Evolutionary conservation across 371 early-diverging fungal species (phyloP).

Genomic region (Chytridium lagenaria): DNA sequence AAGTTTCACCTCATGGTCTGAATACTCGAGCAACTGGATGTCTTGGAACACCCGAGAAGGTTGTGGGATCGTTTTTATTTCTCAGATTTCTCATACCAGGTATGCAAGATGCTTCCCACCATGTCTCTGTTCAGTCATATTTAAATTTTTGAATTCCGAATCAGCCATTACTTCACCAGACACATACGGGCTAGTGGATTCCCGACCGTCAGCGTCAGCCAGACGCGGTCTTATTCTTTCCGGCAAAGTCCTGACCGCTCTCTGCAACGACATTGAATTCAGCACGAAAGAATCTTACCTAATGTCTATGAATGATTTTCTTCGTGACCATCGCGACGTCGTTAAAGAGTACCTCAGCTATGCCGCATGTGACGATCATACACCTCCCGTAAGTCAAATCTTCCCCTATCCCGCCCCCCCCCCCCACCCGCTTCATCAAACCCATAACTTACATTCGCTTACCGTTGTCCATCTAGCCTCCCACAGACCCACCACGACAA

Average conservation of each 20-base stretch:
- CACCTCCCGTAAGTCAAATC: no score
- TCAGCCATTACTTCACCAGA: slow-evolving; percentile 66
- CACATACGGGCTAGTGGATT: slow-evolving; percentile 49
- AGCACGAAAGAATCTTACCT: slow-evolving; percentile 66
- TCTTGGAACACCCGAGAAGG: slow-evolving; percentile 55
- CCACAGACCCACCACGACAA: no score
- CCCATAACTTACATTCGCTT: no score
- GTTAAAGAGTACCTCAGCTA: slow-evolving; percentile 53
- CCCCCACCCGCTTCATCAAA: no score
- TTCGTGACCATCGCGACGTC: slow-evolving; percentile 55
- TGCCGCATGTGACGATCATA: slow-evolving; percentile 24
- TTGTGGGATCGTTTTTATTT: slow-evolving; percentile 68
- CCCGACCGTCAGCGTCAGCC: slow-evolving; percentile 47
- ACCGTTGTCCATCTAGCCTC: no score
- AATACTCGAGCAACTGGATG: slow-evolving; percentile 9
- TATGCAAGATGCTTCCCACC: slow-evolving; percentile 18
- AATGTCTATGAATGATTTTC: slow-evolving; percentile 60
- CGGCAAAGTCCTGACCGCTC: slow-evolving; percentile 66
- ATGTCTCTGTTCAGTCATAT: not conserved
- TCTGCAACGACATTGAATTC: slow-evolving; percentile 73
- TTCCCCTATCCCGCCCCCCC: no score
- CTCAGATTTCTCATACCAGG: slow-evolving; percentile 69
- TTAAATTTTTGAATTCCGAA: not conserved
- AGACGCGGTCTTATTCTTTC: slow-evolving; percentile 67
- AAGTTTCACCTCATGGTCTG: not conserved